A percentile compares a stretch with the other conserved stretches of the same genome.
Conservation (phyloP, 768 basidiomycete species). For the Lentinula lateritia region DNA sequence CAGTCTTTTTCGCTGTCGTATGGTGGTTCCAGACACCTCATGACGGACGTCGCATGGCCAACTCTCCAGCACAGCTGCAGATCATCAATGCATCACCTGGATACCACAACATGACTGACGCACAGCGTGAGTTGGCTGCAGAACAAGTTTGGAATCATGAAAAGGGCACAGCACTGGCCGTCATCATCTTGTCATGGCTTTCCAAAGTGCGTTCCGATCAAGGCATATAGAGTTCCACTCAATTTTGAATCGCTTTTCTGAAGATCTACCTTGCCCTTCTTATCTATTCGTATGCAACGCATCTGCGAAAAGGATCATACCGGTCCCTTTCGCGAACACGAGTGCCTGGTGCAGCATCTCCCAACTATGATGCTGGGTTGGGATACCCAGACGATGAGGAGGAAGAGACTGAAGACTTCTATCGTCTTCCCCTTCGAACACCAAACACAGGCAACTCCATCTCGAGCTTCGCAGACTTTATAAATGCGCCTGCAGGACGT, state of each 20-base stretch:
- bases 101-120: constrained; percentile 49
- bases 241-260: background rate
- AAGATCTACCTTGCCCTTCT: constrained; percentile 89
- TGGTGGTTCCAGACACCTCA: constrained; percentile 95
- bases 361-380: constrained; percentile 33
- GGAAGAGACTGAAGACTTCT: constrained; percentile 63
- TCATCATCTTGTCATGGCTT: constrained; percentile 82
- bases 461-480: constrained; percentile 60
- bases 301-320: constrained; percentile 89
- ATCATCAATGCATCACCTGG: constrained; percentile 62
- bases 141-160: constrained; percentile 86
- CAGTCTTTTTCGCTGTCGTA: constrained; percentile 80
- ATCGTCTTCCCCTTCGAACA: constrained; percentile 55
- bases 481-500: constrained; percentile 42
- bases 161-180: constrained; percentile 70
- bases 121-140: constrained; percentile 67
- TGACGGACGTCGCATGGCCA: constrained; percentile 74
- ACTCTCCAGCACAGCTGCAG: constrained; percentile 85
- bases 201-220: constrained; percentile 59
- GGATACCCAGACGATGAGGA: constrained; percentile 47
- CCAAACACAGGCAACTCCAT: constrained; percentile 36
- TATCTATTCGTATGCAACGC: constrained; percentile 89
- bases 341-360: constrained; percentile 20
- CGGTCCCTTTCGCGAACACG: constrained; percentile 66
- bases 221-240: background rate